These are phyloP conservation scores for Exserohilum rostratum DNA, from an alignment of 2,329 filamentous ascomycete species.

Conservation along the genomic window DNA sequence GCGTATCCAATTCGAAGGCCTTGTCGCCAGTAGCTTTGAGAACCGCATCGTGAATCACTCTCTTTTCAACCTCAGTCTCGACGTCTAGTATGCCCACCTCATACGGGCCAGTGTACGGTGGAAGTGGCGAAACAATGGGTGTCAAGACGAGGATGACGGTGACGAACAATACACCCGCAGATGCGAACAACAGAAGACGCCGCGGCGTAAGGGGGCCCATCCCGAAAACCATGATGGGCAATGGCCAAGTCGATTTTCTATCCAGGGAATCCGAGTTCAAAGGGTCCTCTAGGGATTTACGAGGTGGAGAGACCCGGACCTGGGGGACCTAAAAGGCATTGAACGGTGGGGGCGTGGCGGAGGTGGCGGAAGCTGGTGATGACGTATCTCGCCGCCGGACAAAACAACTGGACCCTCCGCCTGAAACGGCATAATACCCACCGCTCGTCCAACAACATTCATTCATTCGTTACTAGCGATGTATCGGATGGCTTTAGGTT, in stretches of 20 bases:
- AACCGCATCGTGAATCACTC: slow-evolving; percentile 44
- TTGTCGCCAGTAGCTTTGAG: slow-evolving; percentile 49
- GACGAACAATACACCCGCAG: slow-evolving; percentile 40
- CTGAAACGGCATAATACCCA: too few species aligned
- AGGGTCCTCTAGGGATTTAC: background rate
- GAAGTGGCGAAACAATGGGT: slow-evolving; percentile 51
- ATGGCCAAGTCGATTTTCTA: background rate
- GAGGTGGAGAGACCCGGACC: background rate
- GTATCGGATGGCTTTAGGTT: background rate
- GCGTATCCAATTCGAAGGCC: slow-evolving; percentile 53
- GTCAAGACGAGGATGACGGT: slow-evolving; percentile 50
- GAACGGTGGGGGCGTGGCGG: background rate
- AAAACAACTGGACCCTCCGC: background rate
- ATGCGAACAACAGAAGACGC: slow-evolving; percentile 34
- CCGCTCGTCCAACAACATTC: background rate
- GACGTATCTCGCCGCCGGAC: slow-evolving; percentile 15
- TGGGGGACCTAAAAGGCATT: background rate
- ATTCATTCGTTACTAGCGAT: background rate
- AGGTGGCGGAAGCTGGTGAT: slow-evolving; percentile 13
- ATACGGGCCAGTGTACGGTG: slow-evolving; percentile 51
- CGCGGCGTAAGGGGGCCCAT: slow-evolving; percentile 31
- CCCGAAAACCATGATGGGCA: slow-evolving; percentile 28
- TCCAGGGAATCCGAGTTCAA: background rate
- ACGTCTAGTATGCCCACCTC: slow-evolving; percentile 54
- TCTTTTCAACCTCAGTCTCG: slow-evolving; percentile 47